phyloP scores from a whole-genome alignment of 257 asterid species.

The Coffea eugenioides region DNA sequence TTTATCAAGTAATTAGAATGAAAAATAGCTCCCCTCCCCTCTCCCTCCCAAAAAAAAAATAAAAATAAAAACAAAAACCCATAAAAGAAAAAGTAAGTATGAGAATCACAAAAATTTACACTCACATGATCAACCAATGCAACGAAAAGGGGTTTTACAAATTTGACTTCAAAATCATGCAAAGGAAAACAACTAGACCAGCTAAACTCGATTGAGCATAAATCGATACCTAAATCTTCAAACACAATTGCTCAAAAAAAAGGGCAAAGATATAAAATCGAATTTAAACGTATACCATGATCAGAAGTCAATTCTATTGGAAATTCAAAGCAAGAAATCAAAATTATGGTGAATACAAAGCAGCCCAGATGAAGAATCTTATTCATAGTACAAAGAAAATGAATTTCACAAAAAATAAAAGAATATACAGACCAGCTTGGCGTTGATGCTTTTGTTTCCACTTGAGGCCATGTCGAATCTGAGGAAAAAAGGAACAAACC shows the following conservation, averaged over 20 bases:
- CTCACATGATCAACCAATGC: background rate
- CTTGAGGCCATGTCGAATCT: slow-evolving; percentile 54
- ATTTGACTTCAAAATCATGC: background rate
- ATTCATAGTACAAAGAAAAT: background rate
- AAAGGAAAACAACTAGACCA: background rate
- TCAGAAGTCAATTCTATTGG: background rate
- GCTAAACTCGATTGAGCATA: background rate
- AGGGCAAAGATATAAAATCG: too few relatives aligned
- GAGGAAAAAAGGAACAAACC: background rate
- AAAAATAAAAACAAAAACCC: too few relatives aligned
- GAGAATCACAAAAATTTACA: background rate
- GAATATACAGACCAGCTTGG: slow-evolving; percentile 60
- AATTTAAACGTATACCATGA: background rate
- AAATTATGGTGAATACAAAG: slow-evolving; percentile 1
- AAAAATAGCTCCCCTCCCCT: too few relatives aligned
- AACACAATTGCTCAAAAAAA: background rate
- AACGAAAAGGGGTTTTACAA: background rate
- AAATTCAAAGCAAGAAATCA: background rate
- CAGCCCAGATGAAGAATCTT: slow-evolving; percentile 2
- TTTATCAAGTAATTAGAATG: background rate
- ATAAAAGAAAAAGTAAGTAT: background rate
- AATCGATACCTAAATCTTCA: background rate
- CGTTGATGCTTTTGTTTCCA: slow-evolving; percentile 82
- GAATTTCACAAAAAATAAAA: background rate
- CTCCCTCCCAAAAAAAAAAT: too few relatives aligned